phyloP scores from a whole-genome alignment of 192 early-diverging fungal species.

The Diversispora eburnea region DNA sequence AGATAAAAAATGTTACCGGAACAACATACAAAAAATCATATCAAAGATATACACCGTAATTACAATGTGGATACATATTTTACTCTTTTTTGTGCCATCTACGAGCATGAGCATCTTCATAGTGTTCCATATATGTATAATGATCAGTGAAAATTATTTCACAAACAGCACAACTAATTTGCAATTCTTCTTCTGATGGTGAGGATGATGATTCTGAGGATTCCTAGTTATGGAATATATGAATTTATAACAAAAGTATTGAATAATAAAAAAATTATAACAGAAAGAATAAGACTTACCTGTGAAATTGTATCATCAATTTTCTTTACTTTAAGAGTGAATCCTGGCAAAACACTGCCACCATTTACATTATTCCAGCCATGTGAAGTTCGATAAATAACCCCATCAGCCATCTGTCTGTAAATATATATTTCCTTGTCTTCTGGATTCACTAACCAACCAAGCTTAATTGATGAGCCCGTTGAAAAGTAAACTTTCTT shows the following conservation, averaged over 20 bases:
- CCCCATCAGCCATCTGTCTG: neutral
- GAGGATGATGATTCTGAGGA: constrained; percentile 27
- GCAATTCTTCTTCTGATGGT: constrained; percentile 7
- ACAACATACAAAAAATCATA: neutral
- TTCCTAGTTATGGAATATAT: constrained; percentile 12
- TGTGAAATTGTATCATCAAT: constrained; percentile 24
- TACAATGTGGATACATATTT: neutral
- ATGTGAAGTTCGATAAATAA: neutral
- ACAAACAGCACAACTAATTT: constrained; percentile 16
- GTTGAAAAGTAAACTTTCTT: constrained; percentile 10
- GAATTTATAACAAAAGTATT: constrained; percentile 16
- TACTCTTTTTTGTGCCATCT: constrained; percentile 15
- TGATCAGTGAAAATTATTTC: constrained; percentile 5
- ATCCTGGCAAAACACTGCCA: constrained; percentile 20
- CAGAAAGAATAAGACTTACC: constrained; percentile 13
- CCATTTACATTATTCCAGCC: constrained; percentile 19
- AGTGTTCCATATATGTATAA: constrained; percentile 27
- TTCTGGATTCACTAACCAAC: constrained; percentile 14
- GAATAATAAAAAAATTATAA: constrained; percentile 11
- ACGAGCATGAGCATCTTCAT: constrained; percentile 22
- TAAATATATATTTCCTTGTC: constrained; percentile 14
- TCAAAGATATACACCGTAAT: neutral
- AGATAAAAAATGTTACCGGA: neutral
- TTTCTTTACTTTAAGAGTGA: constrained; percentile 1
- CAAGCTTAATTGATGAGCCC: constrained; percentile 21